phyloP scores from a whole-genome alignment of 139 green algal genomes.

The Tetradesmus obliquus region DNA sequence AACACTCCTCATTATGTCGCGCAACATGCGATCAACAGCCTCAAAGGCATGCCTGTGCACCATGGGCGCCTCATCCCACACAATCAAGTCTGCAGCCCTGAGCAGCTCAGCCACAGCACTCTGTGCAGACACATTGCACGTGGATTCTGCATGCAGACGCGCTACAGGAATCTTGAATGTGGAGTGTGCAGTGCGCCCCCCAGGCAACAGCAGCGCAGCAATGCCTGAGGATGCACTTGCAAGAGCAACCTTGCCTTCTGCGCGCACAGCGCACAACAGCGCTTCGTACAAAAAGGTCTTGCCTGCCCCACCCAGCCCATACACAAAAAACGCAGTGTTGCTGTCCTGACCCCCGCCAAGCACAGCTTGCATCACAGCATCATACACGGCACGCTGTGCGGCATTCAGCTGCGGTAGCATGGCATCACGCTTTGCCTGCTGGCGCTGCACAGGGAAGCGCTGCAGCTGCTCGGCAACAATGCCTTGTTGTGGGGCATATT shows the following conservation, averaged over 20 bases:
- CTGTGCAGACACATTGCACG: constrained; percentile 22
- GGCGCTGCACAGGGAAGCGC: no score
- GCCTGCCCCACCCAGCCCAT: constrained; percentile 37
- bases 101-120: not conserved
- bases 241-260: constrained; percentile 25
- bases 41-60: constrained; percentile 34
- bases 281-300: constrained; percentile 46
- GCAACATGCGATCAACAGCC: constrained; percentile 31
- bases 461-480: no score
- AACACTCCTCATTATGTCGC: no score
- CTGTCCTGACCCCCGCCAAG: no score
- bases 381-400: no score
- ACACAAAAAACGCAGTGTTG: constrained; percentile 29
- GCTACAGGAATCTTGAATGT: constrained; percentile 46
- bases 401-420: no score
- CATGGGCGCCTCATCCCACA: constrained; percentile 49
- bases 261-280: not conserved
- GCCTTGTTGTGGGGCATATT: not conserved
- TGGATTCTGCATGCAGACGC: not conserved
- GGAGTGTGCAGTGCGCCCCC: constrained; percentile 49
- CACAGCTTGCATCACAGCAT: no score
- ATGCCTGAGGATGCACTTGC: constrained; percentile 44
- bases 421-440: no score
- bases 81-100: constrained; percentile 19
- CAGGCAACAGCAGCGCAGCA: constrained; percentile 44